phyloP scores from a whole-genome alignment of 2,329 filamentous ascomycete genomes.

The Stylonectria norvegica region DNA sequence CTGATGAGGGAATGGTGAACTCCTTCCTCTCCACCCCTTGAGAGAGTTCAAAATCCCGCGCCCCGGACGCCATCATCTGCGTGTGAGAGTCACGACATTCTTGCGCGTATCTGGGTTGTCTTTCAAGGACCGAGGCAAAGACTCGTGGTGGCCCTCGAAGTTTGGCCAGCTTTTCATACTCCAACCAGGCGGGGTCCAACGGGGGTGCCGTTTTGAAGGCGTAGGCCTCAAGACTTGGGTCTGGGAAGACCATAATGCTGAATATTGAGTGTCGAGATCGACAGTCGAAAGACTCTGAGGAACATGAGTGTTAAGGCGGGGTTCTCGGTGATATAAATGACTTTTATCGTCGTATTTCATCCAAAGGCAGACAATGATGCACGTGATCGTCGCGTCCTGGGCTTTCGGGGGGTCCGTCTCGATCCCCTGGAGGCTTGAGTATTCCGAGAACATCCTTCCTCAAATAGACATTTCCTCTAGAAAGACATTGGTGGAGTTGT shows the following conservation, averaged over 20 bases:
- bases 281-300: no score
- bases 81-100: slow-evolving; percentile 38
- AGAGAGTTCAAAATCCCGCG: slow-evolving; percentile 36
- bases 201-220: slow-evolving; percentile 34
- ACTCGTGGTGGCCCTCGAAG: slow-evolving; percentile 14
- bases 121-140: slow-evolving; percentile 25
- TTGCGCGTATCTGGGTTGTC: slow-evolving; percentile 39
- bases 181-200: slow-evolving; percentile 40
- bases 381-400: slow-evolving; percentile 3
- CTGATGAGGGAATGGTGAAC: slow-evolving; percentile 31
- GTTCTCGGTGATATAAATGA: no score
- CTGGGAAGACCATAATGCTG: slow-evolving; percentile 15
- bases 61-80: slow-evolving; percentile 34
- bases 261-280: no score
- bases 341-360: no score
- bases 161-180: slow-evolving; percentile 32
- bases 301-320: no score
- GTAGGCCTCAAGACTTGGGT: slow-evolving; percentile 20
- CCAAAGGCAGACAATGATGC: not conserved
- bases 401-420: slow-evolving; percentile 7
- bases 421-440: no score
- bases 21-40: slow-evolving; percentile 29
- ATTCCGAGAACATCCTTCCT: no score
- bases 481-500: no score
- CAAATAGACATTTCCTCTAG: no score